Evolutionary conservation across 768 basidiomycete species (phyloP).

Genomic region (Amanita pallidorosea): DNA sequence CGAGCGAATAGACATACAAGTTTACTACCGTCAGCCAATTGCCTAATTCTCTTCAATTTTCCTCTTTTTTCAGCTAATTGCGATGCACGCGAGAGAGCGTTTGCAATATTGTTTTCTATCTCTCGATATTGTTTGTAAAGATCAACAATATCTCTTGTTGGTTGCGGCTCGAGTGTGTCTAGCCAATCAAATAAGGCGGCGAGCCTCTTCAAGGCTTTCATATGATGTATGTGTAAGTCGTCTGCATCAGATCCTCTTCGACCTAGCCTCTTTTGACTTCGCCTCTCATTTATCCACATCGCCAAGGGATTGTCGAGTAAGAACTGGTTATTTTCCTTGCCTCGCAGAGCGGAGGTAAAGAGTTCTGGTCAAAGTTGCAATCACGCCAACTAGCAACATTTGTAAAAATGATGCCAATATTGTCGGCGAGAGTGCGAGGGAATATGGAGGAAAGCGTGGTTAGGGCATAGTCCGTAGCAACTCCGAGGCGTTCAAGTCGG

Average conservation of each 20-base stretch:
- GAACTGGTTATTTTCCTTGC: neutral
- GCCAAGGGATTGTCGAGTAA: constrained; percentile 9
- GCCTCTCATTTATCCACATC: constrained; percentile 1
- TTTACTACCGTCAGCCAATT: neutral
- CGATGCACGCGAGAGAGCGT: constrained; percentile 5
- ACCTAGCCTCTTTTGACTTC: neutral
- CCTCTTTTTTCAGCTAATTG: constrained; percentile 5
- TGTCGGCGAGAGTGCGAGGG: constrained; percentile 13
- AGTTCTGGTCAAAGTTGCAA: constrained; percentile 12
- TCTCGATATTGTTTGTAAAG: constrained; percentile 4
- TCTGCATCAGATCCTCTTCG: neutral
- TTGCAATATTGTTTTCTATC: constrained; percentile 4
- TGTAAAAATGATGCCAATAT: constrained; percentile 17
- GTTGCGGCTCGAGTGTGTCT: constrained; percentile 7
- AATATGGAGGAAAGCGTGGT: constrained; percentile 13
- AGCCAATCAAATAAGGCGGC: constrained; percentile 9
- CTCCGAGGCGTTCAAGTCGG: constrained; percentile 12
- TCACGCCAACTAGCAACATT: constrained; percentile 9
- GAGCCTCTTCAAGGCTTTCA: constrained; percentile 8
- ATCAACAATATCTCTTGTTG: constrained; percentile 7
- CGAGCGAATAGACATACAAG: neutral
- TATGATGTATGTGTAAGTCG: neutral
- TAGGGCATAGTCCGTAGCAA: constrained; percentile 15
- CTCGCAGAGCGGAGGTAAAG: constrained; percentile 8
- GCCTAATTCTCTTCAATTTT: neutral